Conservation (phyloP, 805 yeast species). For the Pichia deserticola region DNA sequence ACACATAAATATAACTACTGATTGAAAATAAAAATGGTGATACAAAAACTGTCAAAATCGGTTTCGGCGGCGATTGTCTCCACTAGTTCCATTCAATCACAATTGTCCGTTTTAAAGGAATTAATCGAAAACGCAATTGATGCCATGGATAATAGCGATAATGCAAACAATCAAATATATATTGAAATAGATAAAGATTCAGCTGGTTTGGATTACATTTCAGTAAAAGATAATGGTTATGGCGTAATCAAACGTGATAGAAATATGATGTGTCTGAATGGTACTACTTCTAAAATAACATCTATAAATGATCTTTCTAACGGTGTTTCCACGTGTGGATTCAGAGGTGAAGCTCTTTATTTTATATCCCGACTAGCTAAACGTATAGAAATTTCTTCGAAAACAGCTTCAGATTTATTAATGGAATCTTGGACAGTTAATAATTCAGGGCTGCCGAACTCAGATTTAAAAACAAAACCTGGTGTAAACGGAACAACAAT, state of each 20-base stretch:
- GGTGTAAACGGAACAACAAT: constrained; percentile 32
- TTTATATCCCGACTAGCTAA: constrained; percentile 29
- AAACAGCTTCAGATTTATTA: constrained; percentile 23
- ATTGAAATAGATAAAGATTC: constrained; percentile 33
- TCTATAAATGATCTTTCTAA: constrained; percentile 24
- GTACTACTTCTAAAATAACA: constrained; percentile 37
- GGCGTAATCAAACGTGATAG: constrained; percentile 30
- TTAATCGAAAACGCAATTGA: constrained; percentile 36
- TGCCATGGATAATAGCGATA: constrained; percentile 15
- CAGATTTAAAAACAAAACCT: constrained; percentile 18
- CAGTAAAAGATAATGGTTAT: constrained; percentile 34
- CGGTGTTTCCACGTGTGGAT: constrained; percentile 34
- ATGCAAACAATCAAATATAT: constrained; percentile 20
- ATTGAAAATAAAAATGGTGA: constrained; percentile 10
- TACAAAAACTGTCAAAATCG: constrained; percentile 17
- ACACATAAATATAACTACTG: no score
- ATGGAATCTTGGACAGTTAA: constrained; percentile 33
- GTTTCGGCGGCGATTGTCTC: constrained; percentile 20
- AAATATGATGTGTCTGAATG: constrained; percentile 29
- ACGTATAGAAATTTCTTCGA: constrained; percentile 26
- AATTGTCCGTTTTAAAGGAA: constrained; percentile 33
- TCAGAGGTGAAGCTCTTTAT: constrained; percentile 44
- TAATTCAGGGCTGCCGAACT: constrained; percentile 20
- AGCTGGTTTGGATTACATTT: constrained; percentile 27
- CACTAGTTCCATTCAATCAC: constrained; percentile 28